phyloP scores from a whole-genome alignment of 768 basidiomycete genomes.

The Cystobasidiopsis lactophilus region DNA sequence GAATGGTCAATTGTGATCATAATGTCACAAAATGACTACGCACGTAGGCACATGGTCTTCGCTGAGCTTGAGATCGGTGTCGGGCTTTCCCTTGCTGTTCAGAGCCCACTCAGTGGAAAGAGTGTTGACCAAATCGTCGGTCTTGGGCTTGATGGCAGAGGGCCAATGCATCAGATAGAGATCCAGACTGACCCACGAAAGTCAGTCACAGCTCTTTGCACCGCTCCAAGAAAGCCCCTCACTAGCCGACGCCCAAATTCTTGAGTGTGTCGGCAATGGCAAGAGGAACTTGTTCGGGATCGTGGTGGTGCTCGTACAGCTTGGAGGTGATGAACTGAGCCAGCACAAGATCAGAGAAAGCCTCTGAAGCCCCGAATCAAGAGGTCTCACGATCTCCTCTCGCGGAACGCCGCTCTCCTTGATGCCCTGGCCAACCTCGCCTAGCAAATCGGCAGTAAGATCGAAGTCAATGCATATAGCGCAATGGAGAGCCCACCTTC shows the following conservation, averaged over 20 bases:
- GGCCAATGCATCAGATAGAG: conserved; percentile 8
- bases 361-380: not conserved
- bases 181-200: not conserved
- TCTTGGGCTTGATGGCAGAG: conserved; percentile 3
- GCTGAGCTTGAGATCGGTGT: not conserved
- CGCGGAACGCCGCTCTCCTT: not conserved
- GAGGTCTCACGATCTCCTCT: conserved; percentile 3
- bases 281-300: conserved; percentile 2
- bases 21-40: too few species aligned
- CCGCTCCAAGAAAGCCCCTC: too few species aligned
- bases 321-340: not conserved
- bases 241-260: not conserved
- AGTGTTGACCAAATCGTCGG: not conserved
- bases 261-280: conserved; percentile 4
- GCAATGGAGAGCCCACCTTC: too few species aligned
- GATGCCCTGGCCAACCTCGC: conserved; percentile 7
- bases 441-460: too few species aligned
- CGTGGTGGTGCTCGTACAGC: conserved; percentile 5
- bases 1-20: not conserved
- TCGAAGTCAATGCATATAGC: too few species aligned
- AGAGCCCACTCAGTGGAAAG: too few species aligned
- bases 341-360: not conserved
- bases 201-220: too few species aligned
- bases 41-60: not conserved
- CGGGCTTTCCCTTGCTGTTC: too few species aligned